phyloP scores from a whole-genome alignment of 352 stramenopile genomes.

The Phytophthora cactorum region DNA sequence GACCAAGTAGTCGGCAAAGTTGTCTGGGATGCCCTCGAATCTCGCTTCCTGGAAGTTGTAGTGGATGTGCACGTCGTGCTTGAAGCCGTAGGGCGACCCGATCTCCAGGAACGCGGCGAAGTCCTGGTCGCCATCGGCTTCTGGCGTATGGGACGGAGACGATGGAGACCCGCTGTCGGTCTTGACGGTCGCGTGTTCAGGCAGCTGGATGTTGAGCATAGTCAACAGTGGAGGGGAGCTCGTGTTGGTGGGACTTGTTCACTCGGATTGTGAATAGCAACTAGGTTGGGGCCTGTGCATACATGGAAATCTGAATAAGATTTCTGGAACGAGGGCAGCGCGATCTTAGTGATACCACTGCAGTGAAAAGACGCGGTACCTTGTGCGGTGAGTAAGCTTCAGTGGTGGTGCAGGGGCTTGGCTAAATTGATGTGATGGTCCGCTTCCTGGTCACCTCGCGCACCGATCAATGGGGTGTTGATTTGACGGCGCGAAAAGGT shows the following conservation, averaged over 20 bases:
- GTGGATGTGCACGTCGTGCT: constrained; percentile 85
- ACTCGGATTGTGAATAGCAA: constrained; percentile 33
- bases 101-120: constrained; percentile 59
- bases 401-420: not conserved
- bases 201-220: constrained; percentile 58
- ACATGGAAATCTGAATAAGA: constrained; percentile 37
- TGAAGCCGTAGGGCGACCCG: constrained; percentile 74
- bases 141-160: constrained; percentile 28
- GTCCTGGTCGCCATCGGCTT: constrained; percentile 40
- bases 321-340: constrained; percentile 25
- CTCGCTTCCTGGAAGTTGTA: constrained; percentile 90
- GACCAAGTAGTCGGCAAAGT: constrained; percentile 79
- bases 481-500: constrained; percentile 30
- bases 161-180: constrained; percentile 38
- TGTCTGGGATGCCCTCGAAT: constrained; percentile 85
- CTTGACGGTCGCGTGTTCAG: constrained; percentile 38
- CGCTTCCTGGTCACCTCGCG: constrained; percentile 5
- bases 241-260: constrained; percentile 11
- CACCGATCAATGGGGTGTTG: not conserved
- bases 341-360: constrained; percentile 10
- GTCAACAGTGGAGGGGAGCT: not conserved
- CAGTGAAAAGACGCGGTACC: constrained; percentile 34
- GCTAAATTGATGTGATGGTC: not conserved
- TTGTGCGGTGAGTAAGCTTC: constrained; percentile 2
- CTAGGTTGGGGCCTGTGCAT: constrained; percentile 13